Evolutionary conservation across 805 yeast genomes (phyloP).

Genomic region (Candida stauntonica): DNA sequence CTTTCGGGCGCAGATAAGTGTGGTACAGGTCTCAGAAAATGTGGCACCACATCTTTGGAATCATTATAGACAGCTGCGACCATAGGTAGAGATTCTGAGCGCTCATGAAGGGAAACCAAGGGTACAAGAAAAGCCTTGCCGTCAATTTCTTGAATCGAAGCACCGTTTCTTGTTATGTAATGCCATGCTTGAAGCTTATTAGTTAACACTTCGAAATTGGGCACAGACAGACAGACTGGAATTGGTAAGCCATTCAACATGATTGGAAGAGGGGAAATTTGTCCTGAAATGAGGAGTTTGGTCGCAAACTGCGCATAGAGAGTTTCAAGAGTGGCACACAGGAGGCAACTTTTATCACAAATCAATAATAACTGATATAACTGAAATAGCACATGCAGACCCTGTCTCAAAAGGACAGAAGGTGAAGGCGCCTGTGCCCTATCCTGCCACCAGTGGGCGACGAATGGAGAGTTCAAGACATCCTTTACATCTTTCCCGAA

Average conservation of each 20-base stretch:
- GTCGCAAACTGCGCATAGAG: slow-evolving; percentile 7
- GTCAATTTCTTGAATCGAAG: neutral
- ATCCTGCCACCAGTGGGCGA: neutral
- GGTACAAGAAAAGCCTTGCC: too few relatives aligned
- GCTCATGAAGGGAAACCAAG: too few relatives aligned
- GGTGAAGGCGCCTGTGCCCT: neutral
- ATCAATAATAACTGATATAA: slow-evolving; percentile 15
- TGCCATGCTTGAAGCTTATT: neutral
- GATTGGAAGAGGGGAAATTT: neutral
- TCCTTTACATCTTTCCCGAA: neutral
- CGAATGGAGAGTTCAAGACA: neutral
- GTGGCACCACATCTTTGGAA: neutral
- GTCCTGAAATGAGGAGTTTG: neutral
- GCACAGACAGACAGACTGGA: neutral
- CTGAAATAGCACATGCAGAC: slow-evolving; percentile 3
- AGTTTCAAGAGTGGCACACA: slow-evolving; percentile 12
- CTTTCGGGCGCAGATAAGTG: too few relatives aligned
- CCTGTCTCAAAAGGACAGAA: neutral
- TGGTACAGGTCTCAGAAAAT: too few relatives aligned
- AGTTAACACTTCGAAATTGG: neutral
- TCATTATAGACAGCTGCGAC: too few relatives aligned
- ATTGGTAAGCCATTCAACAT: neutral
- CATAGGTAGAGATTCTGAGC: too few relatives aligned
- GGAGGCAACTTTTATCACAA: slow-evolving; percentile 9
- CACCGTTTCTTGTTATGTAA: neutral